Evolutionary conservation across 352 stramenopile species (phyloP), one percentile per base, ranked within the genome.

Genomic region (Aphanomyces cochlioides): DNA sequence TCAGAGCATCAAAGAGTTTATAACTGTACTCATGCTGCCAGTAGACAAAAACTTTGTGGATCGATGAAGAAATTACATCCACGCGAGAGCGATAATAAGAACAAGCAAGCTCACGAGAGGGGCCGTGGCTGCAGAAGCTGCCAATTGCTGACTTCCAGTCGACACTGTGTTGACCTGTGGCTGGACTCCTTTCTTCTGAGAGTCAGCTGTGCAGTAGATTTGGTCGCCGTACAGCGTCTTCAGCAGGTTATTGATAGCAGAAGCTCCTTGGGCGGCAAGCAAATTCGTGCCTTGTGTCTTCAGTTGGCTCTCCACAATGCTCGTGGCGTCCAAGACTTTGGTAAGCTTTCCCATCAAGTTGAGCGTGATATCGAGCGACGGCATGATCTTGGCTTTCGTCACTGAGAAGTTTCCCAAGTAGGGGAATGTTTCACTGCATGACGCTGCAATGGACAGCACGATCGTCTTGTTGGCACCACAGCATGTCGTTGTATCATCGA

Each of bases 311-410:
- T 61, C 21, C 47, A 70, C 64, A 8, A 19, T 37, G 38, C 28
- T 70, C 2, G 64, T 70, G 15, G 64, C 64, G 40, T 70, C 64
- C 28, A 70, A 70, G 43, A 70, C 28, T 34, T 70, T 70, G 19
- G 43, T 61, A 5, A 40, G 47, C 5, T 56, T 54, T 8, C 64
- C 64, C 4, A 50, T 37, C 5, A 70, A 34, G 6, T 17, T 64
- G 37, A 70, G 12, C 53, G 47, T 54, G n/a, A 70, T 56, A 19
- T 63, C 53, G 36, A 70, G 38, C 6, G 64, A 37, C 7, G 64
- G 64, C 15, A 56, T 10, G 8, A 70, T 47, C 19, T 53, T 8
- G 15, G 64, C 64, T 17, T 70, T 17, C 3, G 64, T 54, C 13
- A 70, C n/a, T 4, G 47, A 47, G 17, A 63, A 21, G 54, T 70